Evolutionary conservation across 169 alveolate genomes (phyloP).

Genomic region (Besnoitia besnoiti): DNA sequence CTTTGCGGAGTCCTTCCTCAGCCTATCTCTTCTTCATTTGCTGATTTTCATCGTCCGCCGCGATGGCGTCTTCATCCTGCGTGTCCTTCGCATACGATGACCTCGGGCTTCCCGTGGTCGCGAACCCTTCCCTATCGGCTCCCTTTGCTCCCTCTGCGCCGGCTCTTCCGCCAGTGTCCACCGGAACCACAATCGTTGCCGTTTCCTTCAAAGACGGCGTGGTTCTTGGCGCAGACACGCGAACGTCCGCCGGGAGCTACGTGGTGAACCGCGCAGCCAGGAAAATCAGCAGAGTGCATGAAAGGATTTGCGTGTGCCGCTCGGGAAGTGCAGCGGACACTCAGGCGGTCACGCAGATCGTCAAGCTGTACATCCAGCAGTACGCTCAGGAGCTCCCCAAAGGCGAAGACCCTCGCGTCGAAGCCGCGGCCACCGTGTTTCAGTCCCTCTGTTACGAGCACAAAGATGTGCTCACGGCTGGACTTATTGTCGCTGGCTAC

Average conservation of each 20-base stretch:
- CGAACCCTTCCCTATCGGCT: neutral
- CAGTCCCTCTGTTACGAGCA: conserved; percentile 84
- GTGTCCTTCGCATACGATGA: neutral
- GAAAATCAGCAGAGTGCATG: conserved; percentile 87
- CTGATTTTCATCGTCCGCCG: neutral
- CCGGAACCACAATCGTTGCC: conserved; percentile 93
- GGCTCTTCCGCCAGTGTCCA: conserved; percentile 68
- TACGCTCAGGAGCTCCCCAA: conserved; percentile 84
- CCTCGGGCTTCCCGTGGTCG: conserved; percentile 14
- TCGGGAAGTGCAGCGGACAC: conserved; percentile 96
- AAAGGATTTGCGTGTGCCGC: conserved; percentile 88
- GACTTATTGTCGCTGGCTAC: conserved; percentile 91
- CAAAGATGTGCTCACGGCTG: conserved; percentile 86
- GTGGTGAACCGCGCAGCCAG: conserved; percentile 92
- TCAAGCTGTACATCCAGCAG: conserved; percentile 82
- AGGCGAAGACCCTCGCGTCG: conserved; percentile 74
- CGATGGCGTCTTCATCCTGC: conserved; percentile 33
- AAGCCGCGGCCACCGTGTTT: conserved; percentile 73
- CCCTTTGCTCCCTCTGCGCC: neutral
- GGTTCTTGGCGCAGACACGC: conserved; percentile 93
- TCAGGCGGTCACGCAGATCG: conserved; percentile 85
- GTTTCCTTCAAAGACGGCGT: conserved; percentile 91
- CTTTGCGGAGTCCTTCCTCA: neutral
- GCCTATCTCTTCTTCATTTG: neutral
- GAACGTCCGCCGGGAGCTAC: conserved; percentile 93